These are phyloP conservation scores for Podospora appendiculata DNA, from an alignment of 495 filamentous ascomycete species.

Conservation along the genomic window DNA sequence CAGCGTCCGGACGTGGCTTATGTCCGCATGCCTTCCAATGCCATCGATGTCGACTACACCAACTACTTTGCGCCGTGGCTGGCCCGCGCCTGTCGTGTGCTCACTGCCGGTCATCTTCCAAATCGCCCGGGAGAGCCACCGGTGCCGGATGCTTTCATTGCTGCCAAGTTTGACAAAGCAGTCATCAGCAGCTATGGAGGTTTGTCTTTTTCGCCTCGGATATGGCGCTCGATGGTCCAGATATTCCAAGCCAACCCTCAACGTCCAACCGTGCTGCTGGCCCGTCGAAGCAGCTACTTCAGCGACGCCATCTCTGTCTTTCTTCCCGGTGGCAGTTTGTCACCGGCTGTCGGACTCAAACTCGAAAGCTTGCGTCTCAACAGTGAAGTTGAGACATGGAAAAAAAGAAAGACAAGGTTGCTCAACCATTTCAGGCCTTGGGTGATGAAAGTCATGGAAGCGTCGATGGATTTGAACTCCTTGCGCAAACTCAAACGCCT, in stretches of 20 bases:
- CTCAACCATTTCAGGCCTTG: no score
- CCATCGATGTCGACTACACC: neutral
- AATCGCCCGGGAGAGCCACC: constrained; percentile 15
- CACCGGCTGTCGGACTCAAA: no score
- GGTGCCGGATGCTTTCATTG: constrained; percentile 17
- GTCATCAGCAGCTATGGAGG: constrained; percentile 12
- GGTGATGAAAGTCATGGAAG: no score
- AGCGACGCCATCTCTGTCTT: constrained; percentile 14
- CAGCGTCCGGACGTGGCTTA: constrained; percentile 20
- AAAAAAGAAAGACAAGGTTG: no score
- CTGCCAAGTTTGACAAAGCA: neutral
- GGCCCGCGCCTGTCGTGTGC: constrained; percentile 9
- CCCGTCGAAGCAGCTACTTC: neutral
- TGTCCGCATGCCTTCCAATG: constrained; percentile 17
- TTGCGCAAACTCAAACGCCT: no score
- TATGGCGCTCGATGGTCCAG: constrained; percentile 6
- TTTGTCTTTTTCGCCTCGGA: constrained; percentile 2
- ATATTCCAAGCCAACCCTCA: neutral
- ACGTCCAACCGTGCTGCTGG: neutral
- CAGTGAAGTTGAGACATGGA: no score
- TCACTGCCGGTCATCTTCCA: constrained; percentile 11
- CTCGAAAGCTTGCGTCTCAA: no score
- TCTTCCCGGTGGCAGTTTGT: constrained; percentile 3
- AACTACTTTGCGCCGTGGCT: constrained; percentile 16
- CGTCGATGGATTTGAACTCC: no score